Evolutionary conservation across 169 alveolate genomes (phyloP), one percentile per base, ranked within the genome.

Genomic region (Cryptosporidium sp.): DNA sequence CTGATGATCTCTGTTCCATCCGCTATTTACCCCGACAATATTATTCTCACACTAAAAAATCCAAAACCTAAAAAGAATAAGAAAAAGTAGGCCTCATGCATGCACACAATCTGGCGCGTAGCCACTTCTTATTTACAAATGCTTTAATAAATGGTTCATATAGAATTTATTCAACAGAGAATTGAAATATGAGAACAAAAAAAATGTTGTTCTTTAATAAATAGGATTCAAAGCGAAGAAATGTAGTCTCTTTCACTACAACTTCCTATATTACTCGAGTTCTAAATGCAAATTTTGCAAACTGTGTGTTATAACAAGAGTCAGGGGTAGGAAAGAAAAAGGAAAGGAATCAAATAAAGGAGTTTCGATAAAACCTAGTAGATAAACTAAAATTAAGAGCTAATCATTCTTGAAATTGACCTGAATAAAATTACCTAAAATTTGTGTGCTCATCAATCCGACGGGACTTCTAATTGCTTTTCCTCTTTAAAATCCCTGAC

Each of bases 1-100:
- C 61, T 45, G 2, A 61, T 80, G 67, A 80, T 80, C 33, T 80
- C 89, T 2, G 89, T 80, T 3, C 89, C 89, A 26, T 80, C 89
- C 23, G 71, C 89, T 0, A 65, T 80, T 62, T 80, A 80, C 39
- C 89, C 89, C 7, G 89, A 80, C 51, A 80, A 80, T 31, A 80
- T 80, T 3, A 31, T 80, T 16, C 75, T 80, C 23, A 80, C 75
- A 29, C 18, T 80, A 9, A 59, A 67, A 12, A 80, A 26, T 9
- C 68, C 55, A 21, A 80, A 59, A 65, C 69, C 39, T 0, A 80
- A 67, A 52, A 21, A 48, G n/a, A 61, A 80, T 14, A 74, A 58
- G 55, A 59, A 74, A 41, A 55, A 74, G 48, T 65, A 48, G 6
- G 23, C 7, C 3, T 10, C 35, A 55, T 55, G 67, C 18, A 55